Base-by-base conservation (phyloP, 257 asterid species). In the Echium plantagineum region DNA sequence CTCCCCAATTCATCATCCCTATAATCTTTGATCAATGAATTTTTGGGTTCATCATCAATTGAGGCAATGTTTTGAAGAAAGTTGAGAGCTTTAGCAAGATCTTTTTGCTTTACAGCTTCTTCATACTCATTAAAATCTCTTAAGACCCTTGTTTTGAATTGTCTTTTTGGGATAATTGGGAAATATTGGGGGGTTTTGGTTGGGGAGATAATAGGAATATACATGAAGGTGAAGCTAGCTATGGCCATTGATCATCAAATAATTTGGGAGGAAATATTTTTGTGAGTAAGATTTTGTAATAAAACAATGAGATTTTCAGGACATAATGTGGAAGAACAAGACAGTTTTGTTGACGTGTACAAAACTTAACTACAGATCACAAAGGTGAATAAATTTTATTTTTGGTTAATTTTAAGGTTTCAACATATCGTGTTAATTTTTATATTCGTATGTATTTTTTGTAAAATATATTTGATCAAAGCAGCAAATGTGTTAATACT, bases 51-150 rank as follows among this genome's bases (percentile, higher is more conserved):
- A 61, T 81, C 66, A 59, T 61, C 63, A 18, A 69, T 70, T 20
- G 64, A 57, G 28, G 78, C 80, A 19, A 69, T 68, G 28, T 81
- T 82, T 62, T 70, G 77, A 59, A 90, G 83, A 72, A 87, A 83
- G 5, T 90, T 74, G 60, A 90, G 91, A 52, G 98, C 98, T 62
- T 90, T 83, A 58, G 81, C 85, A n/a, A 90, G 93, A 78, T 90
- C 95, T 65, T 90, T 90, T 8, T 72, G 73, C 81, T 82, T 85
- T 58, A 90, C 93, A 16, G 98, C 98, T 76, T 90, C 84, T 62
- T 87, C 96, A 21, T 90, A 87, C 28, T 90, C 96, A 63, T 77
- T 85, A 96, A 96, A 85, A 68, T 85, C 95, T 64, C 83, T 64
- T 16, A 78, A 30, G 68, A 88, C 94, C 61, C 89, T 81, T 60